Conservation (phyloP, 352 stramenopile genomes). For the Plasmopara halstedii region DNA sequence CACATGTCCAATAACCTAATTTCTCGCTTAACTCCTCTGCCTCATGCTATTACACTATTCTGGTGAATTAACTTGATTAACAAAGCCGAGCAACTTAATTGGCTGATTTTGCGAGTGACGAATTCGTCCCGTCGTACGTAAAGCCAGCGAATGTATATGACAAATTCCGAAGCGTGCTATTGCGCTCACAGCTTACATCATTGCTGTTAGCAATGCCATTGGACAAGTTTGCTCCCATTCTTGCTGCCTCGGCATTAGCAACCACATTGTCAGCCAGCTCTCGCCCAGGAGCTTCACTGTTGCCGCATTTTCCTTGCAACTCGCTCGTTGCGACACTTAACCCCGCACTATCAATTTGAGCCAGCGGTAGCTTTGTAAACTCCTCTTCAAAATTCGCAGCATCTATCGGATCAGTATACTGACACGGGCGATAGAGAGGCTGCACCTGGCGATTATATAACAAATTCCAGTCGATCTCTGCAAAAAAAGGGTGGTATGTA, state of each 20-base stretch:
- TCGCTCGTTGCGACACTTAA: slow-evolving; percentile 52
- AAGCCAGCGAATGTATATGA: slow-evolving; percentile 84
- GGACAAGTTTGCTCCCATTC: slow-evolving; percentile 10
- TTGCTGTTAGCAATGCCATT: slow-evolving; percentile 28
- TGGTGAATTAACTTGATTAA: neutral
- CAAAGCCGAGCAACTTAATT: slow-evolving; percentile 21
- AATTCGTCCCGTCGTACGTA: slow-evolving; percentile 70
- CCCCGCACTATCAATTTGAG: slow-evolving; percentile 58
- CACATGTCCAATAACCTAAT: too few relatives aligned
- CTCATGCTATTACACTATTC: neutral
- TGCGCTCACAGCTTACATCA: slow-evolving; percentile 32
- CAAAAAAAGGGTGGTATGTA: slow-evolving; percentile 79
- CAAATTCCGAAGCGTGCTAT: slow-evolving; percentile 68
- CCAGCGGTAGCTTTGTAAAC: slow-evolving; percentile 69
- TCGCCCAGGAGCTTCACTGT: slow-evolving; percentile 12
- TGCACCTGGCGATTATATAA: slow-evolving; percentile 69
- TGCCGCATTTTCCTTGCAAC: slow-evolving; percentile 15
- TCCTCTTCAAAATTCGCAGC: slow-evolving; percentile 82
- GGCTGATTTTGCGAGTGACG: slow-evolving; percentile 25
- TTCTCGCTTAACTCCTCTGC: neutral
- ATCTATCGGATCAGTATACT: slow-evolving; percentile 78
- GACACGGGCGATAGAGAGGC: slow-evolving; percentile 73
- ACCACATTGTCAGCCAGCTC: slow-evolving; percentile 12
- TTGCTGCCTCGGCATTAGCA: slow-evolving; percentile 9
- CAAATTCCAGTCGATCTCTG: slow-evolving; percentile 74